Conservation (phyloP, 768 basidiomycete genomes). For the Termitomyces sp. region DNA sequence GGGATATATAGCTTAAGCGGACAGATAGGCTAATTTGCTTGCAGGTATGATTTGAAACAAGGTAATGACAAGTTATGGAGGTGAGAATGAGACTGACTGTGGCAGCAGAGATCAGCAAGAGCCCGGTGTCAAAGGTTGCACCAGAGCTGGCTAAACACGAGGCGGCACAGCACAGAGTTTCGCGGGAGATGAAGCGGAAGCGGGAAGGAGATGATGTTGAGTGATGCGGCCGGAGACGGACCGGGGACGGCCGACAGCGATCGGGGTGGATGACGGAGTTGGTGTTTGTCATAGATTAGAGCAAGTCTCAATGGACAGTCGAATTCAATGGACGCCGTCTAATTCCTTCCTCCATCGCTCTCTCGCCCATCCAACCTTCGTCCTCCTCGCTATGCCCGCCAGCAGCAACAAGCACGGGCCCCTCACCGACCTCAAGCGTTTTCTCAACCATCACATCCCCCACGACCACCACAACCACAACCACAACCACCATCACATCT, state of each 20-base stretch:
- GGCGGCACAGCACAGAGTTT: slow-evolving; percentile 84
- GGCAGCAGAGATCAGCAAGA: slow-evolving; percentile 84
- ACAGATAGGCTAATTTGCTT: slow-evolving; percentile 4
- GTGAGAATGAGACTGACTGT: neutral
- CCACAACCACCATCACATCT: too few relatives aligned
- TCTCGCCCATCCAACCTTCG: neutral
- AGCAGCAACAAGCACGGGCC: slow-evolving; percentile 54
- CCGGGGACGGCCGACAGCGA: neutral
- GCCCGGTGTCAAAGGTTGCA: slow-evolving; percentile 86
- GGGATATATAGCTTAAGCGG: slow-evolving; percentile 6
- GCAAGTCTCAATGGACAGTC: neutral
- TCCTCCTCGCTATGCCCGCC: slow-evolving; percentile 18
- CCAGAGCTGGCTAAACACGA: slow-evolving; percentile 88
- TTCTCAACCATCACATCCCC: slow-evolving; percentile 88
- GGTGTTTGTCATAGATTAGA: slow-evolving; percentile 10
- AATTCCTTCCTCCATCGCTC: neutral
- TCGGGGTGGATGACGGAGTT: slow-evolving; percentile 1
- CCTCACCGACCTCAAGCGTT: slow-evolving; percentile 89
- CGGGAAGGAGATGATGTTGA: slow-evolving; percentile 77
- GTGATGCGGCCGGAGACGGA: slow-evolving; percentile 17
- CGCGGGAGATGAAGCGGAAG: slow-evolving; percentile 93
- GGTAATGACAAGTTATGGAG: slow-evolving; percentile 37
- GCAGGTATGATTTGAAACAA: slow-evolving; percentile 93
- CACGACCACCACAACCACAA: too few relatives aligned
- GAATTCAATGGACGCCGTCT: neutral